Evolutionary conservation across 148 eudicot genomes (phyloP).

Genomic region (Mesembryanthemum crystallinum): DNA sequence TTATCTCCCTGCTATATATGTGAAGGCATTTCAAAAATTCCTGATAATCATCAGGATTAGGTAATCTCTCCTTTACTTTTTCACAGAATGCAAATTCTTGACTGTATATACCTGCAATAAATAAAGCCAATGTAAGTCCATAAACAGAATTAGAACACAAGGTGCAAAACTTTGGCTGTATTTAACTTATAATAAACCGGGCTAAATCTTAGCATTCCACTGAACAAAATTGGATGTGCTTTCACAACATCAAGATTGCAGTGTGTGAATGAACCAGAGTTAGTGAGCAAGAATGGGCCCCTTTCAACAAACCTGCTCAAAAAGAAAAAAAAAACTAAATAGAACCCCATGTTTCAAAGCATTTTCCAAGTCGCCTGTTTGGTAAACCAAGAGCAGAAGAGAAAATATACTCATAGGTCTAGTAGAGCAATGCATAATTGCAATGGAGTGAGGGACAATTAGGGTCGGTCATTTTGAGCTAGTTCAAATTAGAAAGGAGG

Average conservation of each 20-base stretch:
- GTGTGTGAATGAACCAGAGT: not conserved
- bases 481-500: too few species aligned
- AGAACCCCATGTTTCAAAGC: not conserved
- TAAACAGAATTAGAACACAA: slow-evolving; percentile 4
- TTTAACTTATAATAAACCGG: not conserved
- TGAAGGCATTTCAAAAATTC: slow-evolving; percentile 93
- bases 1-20: slow-evolving; percentile 90
- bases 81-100: slow-evolving; percentile 83
- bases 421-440: not conserved
- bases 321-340: not conserved
- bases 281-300: not conserved
- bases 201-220: not conserved
- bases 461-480: not conserved
- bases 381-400: too few species aligned
- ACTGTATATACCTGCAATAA: slow-evolving; percentile 60
- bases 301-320: not conserved
- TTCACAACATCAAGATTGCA: too few species aligned
- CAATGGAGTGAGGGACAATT: not conserved
- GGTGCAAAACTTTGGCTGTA: not conserved
- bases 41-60: slow-evolving; percentile 77
- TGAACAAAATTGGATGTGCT: not conserved
- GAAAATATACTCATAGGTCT: not conserved
- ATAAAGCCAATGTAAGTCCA: slow-evolving; percentile 12
- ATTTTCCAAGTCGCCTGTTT: too few species aligned
- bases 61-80: slow-evolving; percentile 82